Conservation (phyloP, 768 basidiomycete genomes). For the Atractiella rhizophila region DNA sequence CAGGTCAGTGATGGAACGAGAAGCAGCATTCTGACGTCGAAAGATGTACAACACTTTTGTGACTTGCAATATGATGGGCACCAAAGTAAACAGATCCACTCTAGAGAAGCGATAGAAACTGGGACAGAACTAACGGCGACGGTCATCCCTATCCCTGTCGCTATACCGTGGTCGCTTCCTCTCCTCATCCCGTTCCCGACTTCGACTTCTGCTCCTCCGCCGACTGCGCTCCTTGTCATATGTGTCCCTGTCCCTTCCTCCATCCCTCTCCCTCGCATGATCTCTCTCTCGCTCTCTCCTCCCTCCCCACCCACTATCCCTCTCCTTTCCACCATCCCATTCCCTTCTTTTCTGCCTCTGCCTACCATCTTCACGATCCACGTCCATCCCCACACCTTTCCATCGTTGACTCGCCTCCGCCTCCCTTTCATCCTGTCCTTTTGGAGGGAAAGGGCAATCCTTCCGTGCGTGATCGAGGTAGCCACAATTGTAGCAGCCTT, state of each 20-base stretch:
- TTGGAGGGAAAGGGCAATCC: constrained; percentile 12
- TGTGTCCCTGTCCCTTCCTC: constrained; percentile 14
- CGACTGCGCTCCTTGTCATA: constrained; percentile 3
- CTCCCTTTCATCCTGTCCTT: constrained; percentile 3
- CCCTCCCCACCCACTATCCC: constrained; percentile 21
- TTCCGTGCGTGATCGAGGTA: constrained; percentile 5
- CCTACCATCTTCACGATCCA: not conserved
- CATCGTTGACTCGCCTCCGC: not conserved
- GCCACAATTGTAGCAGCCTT: constrained; percentile 76
- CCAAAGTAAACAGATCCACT: not conserved
- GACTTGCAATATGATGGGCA: not conserved
- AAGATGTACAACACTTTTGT: not conserved
- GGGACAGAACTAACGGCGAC: no score
- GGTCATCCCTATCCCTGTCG: constrained; percentile 16
- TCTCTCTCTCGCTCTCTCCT: constrained; percentile 18
- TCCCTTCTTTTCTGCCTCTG: not conserved
- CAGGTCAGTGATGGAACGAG: constrained; percentile 74
- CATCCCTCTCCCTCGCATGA: constrained; percentile 1
- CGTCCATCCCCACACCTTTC: not conserved
- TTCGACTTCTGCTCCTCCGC: constrained; percentile 20
- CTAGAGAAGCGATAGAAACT: no score
- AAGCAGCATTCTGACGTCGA: constrained; percentile 28
- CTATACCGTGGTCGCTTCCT: constrained; percentile 23
- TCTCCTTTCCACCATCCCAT: constrained; percentile 1
- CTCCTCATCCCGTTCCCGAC: constrained; percentile 22